Evolutionary conservation across 176 grass and related monocot species (phyloP), one percentile per base, ranked within the genome.

Genomic region (Dactylis glomerata): DNA sequence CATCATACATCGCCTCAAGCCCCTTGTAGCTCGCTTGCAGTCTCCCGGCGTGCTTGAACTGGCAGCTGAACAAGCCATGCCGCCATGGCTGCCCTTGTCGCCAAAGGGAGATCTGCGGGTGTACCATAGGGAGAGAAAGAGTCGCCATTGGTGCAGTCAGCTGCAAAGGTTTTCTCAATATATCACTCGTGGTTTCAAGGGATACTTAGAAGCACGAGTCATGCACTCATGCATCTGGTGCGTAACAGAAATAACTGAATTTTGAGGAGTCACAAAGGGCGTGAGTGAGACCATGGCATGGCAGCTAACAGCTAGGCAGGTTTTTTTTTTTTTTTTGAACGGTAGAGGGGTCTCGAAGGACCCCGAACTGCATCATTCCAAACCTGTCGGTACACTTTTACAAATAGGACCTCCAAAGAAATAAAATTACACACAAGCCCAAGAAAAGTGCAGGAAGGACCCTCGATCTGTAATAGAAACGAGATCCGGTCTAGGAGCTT

Each of bases 11-110:
- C 13, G 85, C 45, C 75, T 91, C 86, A 37, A 94, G 78, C 9
- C 92, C 92, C 28, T 45, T 89, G 68, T 91, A 94, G 30, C 86
- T 94, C 22, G 80, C 81, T 14, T 78, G 78, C 88, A 90, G 24
- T 17, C 79, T 90, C 32, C 71, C 24, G 0, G 41, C 83, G 16
- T 78, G 73, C 66, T 51, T 82, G 42, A 42, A 73, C 19, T n/a
- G 82, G 33, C 71, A 67, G 34, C 68, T 84, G 56, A 45, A 24
- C 6, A 4, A 79, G 7, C 76, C 26, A 54, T 73, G 68, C 19
- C 7, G 57, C 9, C 40, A 28, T 30, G 14, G 61, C 36, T 2
- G 37, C 46, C 10, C 15, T 16, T 67, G 34, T 50, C 51, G 83
- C 52, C 76, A 46, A 28, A 67, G 76, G 24, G 82, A 46, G 17